Base-by-base conservation (phyloP, 2,329 filamentous ascomycete genomes). In the Escovopsis weberi region DNA sequence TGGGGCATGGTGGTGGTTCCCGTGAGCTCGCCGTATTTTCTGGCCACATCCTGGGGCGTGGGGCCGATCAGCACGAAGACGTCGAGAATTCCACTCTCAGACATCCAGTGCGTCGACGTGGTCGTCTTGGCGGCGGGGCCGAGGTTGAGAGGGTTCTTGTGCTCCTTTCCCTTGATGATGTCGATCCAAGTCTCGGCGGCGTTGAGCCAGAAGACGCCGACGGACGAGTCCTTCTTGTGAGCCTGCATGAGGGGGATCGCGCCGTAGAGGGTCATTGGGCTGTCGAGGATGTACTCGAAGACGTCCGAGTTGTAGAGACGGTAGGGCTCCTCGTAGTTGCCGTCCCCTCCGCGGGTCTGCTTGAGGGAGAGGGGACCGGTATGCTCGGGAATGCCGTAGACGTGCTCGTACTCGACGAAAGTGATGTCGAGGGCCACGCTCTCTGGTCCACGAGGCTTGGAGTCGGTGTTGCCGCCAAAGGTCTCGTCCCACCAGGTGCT, bases 261-360 rank as follows among this genome's bases (percentile, higher is more conserved):
- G n/a, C 91, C 91, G 56, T 98, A 98, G 2, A 98, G 72, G 1
- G 91, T 96, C 91, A 98, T 98, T 1, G 91, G 88, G 61, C 87
- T 96, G 62, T 96, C 85, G 53, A 95, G 74, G 53, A 94, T 81
- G 60, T 98, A 98, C 65, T 98, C 91, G 53, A 98, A 98, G 10
- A 98, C 91, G 59, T 98, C 91, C 30, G 85, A 75, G 61, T 98
- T 98, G 68, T 95, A 95, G 61, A 98, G 65, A 33, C 91, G 78
- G 65, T 98, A 98, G 1, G 91, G 91, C 48, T 98, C 85, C 9
- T 74, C 70, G 61, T 91, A 86, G 53, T 86, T 85, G 47, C 84
- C 86, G 18, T 86, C 76, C 23, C 87, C 87, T 41, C 89, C 91
- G 42, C 86, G 81, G 11, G 91, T 98, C 59, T 94, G 79, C 63